Evolutionary conservation across 2,329 filamentous ascomycete species (phyloP).

Genomic region (Pleurostoma richardsiae): DNA sequence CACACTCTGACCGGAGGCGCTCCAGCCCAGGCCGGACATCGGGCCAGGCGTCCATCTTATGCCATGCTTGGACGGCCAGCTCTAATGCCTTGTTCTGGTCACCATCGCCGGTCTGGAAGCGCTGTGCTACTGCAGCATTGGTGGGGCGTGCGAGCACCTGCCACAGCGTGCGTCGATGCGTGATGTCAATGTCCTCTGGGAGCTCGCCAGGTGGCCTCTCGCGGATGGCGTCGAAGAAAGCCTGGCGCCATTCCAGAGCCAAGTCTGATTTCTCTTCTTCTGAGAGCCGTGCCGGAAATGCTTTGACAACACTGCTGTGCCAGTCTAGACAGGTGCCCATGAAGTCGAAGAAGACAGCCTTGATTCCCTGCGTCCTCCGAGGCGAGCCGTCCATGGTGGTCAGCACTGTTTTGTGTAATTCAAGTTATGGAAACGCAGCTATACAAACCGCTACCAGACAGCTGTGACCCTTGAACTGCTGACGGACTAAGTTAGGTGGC

Average conservation of each 20-base stretch:
- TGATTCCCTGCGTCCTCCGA: conserved; percentile 15
- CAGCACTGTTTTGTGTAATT: too few relatives aligned
- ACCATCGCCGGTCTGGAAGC: background rate
- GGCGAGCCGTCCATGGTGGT: too few relatives aligned
- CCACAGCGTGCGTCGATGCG: conserved; percentile 35
- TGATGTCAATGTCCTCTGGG: conserved; percentile 46
- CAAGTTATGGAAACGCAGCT: too few relatives aligned
- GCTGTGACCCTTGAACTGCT: too few relatives aligned
- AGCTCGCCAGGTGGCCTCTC: too few relatives aligned
- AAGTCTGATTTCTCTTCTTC: conserved; percentile 27
- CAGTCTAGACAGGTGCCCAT: conserved; percentile 56
- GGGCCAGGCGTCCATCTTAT: conserved; percentile 43
- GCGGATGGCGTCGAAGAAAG: conserved; percentile 38
- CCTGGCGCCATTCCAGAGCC: conserved; percentile 44
- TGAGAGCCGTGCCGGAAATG: conserved; percentile 27
- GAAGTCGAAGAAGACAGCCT: conserved; percentile 50
- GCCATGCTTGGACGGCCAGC: conserved; percentile 35
- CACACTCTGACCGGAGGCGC: conserved; percentile 18
- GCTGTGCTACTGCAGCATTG: too few relatives aligned
- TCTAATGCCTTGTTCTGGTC: conserved; percentile 3
- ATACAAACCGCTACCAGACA: too few relatives aligned
- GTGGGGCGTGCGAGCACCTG: conserved; percentile 18
- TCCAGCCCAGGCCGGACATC: conserved; percentile 39
- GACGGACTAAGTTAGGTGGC: too few relatives aligned
- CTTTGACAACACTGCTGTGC: conserved; percentile 33